Evolutionary conservation across 2,329 filamentous ascomycete genomes (phyloP).

Genomic region (Hypocreales sp.): DNA sequence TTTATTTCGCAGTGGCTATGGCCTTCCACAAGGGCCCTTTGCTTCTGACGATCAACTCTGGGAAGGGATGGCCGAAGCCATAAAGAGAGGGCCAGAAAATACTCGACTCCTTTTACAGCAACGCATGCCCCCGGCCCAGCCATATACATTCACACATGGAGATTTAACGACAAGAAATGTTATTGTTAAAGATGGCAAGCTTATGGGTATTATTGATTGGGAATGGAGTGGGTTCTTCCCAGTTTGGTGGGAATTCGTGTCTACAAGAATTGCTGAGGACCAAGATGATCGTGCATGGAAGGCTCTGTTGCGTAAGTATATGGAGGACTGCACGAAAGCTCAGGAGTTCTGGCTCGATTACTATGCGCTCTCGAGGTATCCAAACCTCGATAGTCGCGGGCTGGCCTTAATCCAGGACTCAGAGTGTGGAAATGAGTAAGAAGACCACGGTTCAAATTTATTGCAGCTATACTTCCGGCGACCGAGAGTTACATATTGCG

Average conservation of each 20-base stretch:
- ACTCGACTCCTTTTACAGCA: conserved; percentile 1
- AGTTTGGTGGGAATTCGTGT: conserved; percentile 21
- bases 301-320: conserved; percentile 2
- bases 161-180: conserved; percentile 21
- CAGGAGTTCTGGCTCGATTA: conserved; percentile 2
- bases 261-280: conserved; percentile 12
- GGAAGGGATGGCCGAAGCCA: conserved; percentile 2
- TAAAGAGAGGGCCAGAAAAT: conserved; percentile 1
- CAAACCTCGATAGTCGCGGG: neutral
- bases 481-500: too few relatives aligned
- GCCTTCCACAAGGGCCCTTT: conserved; percentile 3
- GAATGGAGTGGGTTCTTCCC: conserved; percentile 20
- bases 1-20: conserved; percentile 2
- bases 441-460: too few relatives aligned
- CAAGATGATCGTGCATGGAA: conserved; percentile 9
- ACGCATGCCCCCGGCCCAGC: conserved; percentile 8
- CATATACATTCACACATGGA: conserved; percentile 18
- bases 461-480: too few relatives aligned
- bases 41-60: conserved; percentile 3
- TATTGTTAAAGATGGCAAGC: conserved; percentile 18
- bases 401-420: neutral
- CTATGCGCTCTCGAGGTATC: conserved; percentile 1
- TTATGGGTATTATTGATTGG: conserved; percentile 24
- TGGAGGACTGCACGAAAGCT: conserved; percentile 1
- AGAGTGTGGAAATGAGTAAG: neutral